Conservation (phyloP, 2,329 filamentous ascomycete species). For the Fusarium praegraminearum region DNA sequence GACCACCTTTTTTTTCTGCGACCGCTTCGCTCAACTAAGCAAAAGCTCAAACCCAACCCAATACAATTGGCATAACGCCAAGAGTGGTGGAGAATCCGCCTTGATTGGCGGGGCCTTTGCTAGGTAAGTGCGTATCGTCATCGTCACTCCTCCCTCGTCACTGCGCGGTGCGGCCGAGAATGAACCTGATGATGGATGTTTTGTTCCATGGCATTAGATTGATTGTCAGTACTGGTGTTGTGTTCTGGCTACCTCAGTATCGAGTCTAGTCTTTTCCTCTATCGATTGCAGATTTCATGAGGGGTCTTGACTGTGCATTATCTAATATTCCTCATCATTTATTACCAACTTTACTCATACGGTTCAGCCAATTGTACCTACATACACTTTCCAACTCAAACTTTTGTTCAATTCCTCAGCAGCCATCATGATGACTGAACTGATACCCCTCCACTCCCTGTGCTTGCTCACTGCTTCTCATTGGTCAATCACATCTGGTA, state of each 20-base stretch:
- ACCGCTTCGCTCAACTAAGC: slow-evolving; percentile 38
- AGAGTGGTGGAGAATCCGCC: slow-evolving; percentile 45
- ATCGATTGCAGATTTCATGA: no score
- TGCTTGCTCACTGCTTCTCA: not conserved
- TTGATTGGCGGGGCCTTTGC: slow-evolving; percentile 45
- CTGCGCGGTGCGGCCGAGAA: slow-evolving; percentile 32
- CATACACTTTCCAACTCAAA: slow-evolving; percentile 12
- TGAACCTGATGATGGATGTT: slow-evolving; percentile 11
- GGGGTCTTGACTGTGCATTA: not conserved
- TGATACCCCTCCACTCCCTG: slow-evolving; percentile 39
- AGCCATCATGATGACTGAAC: slow-evolving; percentile 43
- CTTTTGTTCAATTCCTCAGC: slow-evolving; percentile 23
- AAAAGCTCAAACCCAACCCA: slow-evolving; percentile 36
- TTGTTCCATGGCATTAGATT: not conserved
- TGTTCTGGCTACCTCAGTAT: not conserved
- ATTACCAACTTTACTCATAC: slow-evolving; percentile 1
- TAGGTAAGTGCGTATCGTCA: slow-evolving; percentile 47
- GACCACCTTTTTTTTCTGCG: slow-evolving; percentile 27
- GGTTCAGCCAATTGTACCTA: not conserved
- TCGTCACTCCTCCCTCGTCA: slow-evolving; percentile 31
- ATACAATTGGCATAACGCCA: slow-evolving; percentile 41
- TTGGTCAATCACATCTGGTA: slow-evolving; percentile 27
- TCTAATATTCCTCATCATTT: slow-evolving; percentile 5
- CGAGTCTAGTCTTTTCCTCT: not conserved
- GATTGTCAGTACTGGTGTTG: not conserved